Base-by-base conservation (phyloP, 2,329 filamentous ascomycete genomes). In the Arthrinium phaeospermum region DNA sequence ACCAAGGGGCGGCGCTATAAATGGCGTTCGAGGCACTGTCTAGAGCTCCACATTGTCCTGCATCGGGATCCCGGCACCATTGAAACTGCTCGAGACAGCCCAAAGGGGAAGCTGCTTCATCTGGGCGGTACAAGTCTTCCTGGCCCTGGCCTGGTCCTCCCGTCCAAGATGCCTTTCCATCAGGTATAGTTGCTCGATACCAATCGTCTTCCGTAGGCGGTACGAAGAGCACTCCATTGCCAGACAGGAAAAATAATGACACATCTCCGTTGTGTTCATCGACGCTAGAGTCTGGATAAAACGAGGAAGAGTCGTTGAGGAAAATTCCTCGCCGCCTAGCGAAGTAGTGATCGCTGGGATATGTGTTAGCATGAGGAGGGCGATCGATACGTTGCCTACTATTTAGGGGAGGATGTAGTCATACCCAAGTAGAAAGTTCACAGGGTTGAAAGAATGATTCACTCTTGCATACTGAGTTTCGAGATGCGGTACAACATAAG, bases 141-240 rank as follows among this genome's bases (percentile, higher is more conserved):
- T 6, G 37, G 37, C 5, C 3, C 37, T 6, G 37, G 37, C 5
- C 37, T 37, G 37, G 37, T 12, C n/a, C 37, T 4, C 37, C 37
- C 37, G 5, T 37, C 3, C 5, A 37, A 37, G 37, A 7, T 1
- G 6, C 8, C 8, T 37, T 37, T 37, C 5, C 5, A 10, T 37
- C 37, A 37, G 37, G 37, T 37, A 37, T 7, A 37, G 68, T 75
- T 5, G 72, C 74, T 14, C 67, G 64, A 34, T 77, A 77, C 76
- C 75, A 77, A 0, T 72, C 70, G 24, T 75, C 76, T 4, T 73
- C 67, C 27, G 70, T 71, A 10, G 34, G 27, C 6, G 75, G 30
- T 5, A 4, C n/a, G 30, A 75, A 75, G 3, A 8, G 0, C 5
- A 76, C 71, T 2, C 75, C 73, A 27, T 75, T 74, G 2, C 76